Evolutionary conservation across 108 stramenopile genomes (phyloP).

Genomic region (Skeletonema grethae): DNA sequence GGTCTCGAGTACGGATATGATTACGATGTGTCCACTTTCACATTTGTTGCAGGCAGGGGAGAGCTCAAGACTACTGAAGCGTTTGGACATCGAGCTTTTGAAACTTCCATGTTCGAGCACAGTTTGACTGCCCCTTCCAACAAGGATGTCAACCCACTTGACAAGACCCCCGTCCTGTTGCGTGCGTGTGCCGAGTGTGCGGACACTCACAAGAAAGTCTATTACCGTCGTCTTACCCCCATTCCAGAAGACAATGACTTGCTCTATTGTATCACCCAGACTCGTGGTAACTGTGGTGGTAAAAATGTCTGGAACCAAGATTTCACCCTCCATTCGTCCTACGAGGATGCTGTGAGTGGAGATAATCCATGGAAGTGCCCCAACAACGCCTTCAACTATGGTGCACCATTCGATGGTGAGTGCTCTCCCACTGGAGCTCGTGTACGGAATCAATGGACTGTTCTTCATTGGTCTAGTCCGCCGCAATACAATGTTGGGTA

Average conservation of each 20-base stretch:
- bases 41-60: slow-evolving; percentile 35
- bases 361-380: slow-evolving; percentile 48
- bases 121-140: neutral
- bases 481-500: slow-evolving; percentile 16
- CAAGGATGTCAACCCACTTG: neutral
- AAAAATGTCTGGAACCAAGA: slow-evolving; percentile 19
- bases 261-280: slow-evolving; percentile 29
- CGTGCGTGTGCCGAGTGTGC: slow-evolving; percentile 34
- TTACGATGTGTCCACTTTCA: slow-evolving; percentile 23
- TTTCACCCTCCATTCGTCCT: slow-evolving; percentile 43
- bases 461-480: neutral
- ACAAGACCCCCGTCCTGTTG: slow-evolving; percentile 12
- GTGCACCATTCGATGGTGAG: slow-evolving; percentile 20
- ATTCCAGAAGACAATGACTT: slow-evolving; percentile 28
- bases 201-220: slow-evolving; percentile 34
- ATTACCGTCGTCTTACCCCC: slow-evolving; percentile 39
- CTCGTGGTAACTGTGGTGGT: slow-evolving; percentile 11
- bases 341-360: slow-evolving; percentile 39
- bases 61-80: slow-evolving; percentile 8
- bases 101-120: neutral
- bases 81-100: slow-evolving; percentile 21
- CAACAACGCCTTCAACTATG: slow-evolving; percentile 26
- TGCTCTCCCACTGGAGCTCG: slow-evolving; percentile 27
- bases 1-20: slow-evolving; percentile 17
- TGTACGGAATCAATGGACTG: slow-evolving; percentile 20